Conservation (phyloP, 2,329 filamentous ascomycete species). For the Nemania bipapillata region DNA sequence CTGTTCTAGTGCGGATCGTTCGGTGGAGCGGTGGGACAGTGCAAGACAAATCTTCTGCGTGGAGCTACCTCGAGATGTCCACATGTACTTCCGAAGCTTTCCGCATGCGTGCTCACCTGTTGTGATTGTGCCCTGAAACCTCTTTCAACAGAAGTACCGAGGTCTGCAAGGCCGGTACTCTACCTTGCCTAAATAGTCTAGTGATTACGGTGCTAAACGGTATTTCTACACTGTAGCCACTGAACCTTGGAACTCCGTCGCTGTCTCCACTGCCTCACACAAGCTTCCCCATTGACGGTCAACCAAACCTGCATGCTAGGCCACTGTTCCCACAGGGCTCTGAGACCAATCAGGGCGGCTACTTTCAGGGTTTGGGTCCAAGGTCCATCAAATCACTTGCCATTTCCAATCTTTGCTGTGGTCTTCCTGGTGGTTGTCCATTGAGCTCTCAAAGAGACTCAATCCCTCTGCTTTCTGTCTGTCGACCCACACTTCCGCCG, state of each 20-base stretch:
- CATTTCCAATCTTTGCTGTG: slow-evolving; percentile 35
- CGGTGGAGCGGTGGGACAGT: not conserved
- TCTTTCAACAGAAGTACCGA: slow-evolving; percentile 13
- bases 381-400: slow-evolving; percentile 42
- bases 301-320: slow-evolving; percentile 3
- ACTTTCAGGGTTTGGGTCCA: not conserved
- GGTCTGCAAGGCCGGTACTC: not conserved
- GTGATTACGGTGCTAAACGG: not conserved
- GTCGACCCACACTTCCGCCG: slow-evolving; percentile 16
- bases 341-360: slow-evolving; percentile 12
- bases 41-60: not conserved
- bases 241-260: slow-evolving; percentile 6
- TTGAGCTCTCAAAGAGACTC: slow-evolving; percentile 17
- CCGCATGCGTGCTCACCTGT: slow-evolving; percentile 1
- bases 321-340: slow-evolving; percentile 8
- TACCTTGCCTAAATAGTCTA: not conserved
- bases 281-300: not conserved
- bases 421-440: slow-evolving; percentile 11
- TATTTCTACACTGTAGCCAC: not conserved
- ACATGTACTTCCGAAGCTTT: slow-evolving; percentile 1
- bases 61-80: not conserved
- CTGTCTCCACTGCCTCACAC: slow-evolving; percentile 4
- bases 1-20: not conserved
- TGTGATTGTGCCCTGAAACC: not conserved
- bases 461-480: slow-evolving; percentile 12